Base-by-base conservation (phyloP, 148 eudicot species). In the Cornus florida region DNA sequence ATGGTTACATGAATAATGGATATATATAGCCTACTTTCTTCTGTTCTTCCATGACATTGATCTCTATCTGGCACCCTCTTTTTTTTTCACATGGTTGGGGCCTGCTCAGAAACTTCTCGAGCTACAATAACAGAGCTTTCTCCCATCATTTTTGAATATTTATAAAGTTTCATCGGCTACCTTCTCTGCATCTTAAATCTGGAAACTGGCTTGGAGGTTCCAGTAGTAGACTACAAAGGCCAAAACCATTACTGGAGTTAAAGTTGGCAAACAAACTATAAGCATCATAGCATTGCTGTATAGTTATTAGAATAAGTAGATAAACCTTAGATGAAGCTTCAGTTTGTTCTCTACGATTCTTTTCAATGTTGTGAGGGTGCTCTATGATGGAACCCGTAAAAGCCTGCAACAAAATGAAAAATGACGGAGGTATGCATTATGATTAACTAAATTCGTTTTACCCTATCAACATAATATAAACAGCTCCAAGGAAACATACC, bases 131-230 rank as follows among this genome's bases (percentile, higher is more conserved):
- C 19, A 17, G 6, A 62, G 66, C 24, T 62, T 17, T 3, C 22
- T 20, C 38, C 66, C 8, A 0, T 17, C 66, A 62, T 19, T 1
- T 57, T 16, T n/a, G 8, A 4, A 62, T 62, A n/a, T 62, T n/a
- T 62, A 19, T 4, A 11, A 12, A 53, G 59, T 53, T 11, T 53
- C 14, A 17, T 53, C n/a, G 6, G 73, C 86, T 87, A 86, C 82
- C 84, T 88, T 79, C 94, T 89, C 75, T 86, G 91, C 95, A 91
- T 84, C 87, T 85, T 95, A 80, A 93, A 95, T 86, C 96, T 92
- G 48, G 98, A 95, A 57, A 93, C 89, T 12, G 93, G 93, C 80
- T 85, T 93, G 78, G 96, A 86, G 35, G 88, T 79, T 68, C 79
- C 74, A 67, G 85, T 57, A 16, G 79, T 77, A 56, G 83, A 77